Percentiles rank a stretch among this genome's conserved stretches.
Evolutionary conservation across 768 basidiomycete genomes (phyloP).

Genomic region (Mrakia blollopis): DNA sequence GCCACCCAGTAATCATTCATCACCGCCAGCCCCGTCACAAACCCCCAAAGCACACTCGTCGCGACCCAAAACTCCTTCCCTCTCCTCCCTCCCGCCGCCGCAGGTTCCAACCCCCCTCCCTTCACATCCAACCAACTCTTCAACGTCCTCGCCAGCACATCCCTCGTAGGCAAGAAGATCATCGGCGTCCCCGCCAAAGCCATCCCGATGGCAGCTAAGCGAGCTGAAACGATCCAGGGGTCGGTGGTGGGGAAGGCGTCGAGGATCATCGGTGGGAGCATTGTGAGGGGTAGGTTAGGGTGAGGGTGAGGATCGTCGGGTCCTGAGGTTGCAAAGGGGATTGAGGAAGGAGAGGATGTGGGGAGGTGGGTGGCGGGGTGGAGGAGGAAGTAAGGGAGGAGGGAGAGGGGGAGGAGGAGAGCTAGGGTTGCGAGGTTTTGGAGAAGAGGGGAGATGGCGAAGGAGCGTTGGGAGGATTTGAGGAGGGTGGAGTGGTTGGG

Average conservation of each 20-base stretch:
- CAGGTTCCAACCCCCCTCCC: slow-evolving; percentile 12
- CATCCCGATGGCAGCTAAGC: slow-evolving; percentile 10
- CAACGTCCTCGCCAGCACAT: slow-evolving; percentile 8
- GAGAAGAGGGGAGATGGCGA: slow-evolving; percentile 26
- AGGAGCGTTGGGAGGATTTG: slow-evolving; percentile 28
- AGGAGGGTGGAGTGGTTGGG: slow-evolving; percentile 25
- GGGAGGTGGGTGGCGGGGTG: not conserved
- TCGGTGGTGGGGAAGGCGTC: slow-evolving; percentile 21
- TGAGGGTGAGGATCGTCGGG: too few relatives aligned
- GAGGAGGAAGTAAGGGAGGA: slow-evolving; percentile 29
- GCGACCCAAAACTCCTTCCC: slow-evolving; percentile 23
- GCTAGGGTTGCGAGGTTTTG: slow-evolving; percentile 11
- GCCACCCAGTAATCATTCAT: slow-evolving; percentile 10
- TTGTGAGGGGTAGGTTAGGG: not conserved
- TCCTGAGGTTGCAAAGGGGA: too few relatives aligned
- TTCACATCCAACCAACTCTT: slow-evolving; percentile 14
- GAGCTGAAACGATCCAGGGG: slow-evolving; percentile 21
- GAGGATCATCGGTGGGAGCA: slow-evolving; percentile 22
- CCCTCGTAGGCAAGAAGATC: slow-evolving; percentile 22
- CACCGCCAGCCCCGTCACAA: not conserved
- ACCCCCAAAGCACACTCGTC: slow-evolving; percentile 18
- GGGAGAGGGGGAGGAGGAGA: slow-evolving; percentile 25
- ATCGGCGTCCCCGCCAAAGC: slow-evolving; percentile 11
- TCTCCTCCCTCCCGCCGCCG: slow-evolving; percentile 9
- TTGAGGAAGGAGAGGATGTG: too few relatives aligned